A percentile compares a stretch with the other conserved stretches of the same genome.
phyloP scores from a whole-genome alignment of 2,329 filamentous ascomycete genomes.

The Arthroderma uncinatum region DNA sequence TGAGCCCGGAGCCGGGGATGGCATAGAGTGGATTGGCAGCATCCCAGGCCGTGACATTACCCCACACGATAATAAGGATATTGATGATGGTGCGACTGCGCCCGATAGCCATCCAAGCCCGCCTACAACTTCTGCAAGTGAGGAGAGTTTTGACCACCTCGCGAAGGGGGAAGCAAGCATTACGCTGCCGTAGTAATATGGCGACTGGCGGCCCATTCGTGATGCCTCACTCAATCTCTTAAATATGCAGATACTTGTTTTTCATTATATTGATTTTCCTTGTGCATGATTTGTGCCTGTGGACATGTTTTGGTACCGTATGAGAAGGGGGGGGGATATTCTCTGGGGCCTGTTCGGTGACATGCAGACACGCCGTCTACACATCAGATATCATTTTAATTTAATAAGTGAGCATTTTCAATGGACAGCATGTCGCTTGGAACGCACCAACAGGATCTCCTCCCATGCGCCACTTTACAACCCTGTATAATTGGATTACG shows the following conservation, averaged over 20 bases:
- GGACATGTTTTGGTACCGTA: slow-evolving; percentile 4
- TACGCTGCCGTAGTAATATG: slow-evolving; percentile 18
- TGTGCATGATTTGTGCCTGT: slow-evolving; percentile 2
- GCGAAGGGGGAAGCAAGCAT: slow-evolving; percentile 36
- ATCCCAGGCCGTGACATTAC: slow-evolving; percentile 19
- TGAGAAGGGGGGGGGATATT: not conserved
- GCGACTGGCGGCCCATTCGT: not conserved
- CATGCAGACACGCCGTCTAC: not conserved
- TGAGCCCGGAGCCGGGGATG: slow-evolving; percentile 27
- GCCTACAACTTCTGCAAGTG: slow-evolving; percentile 32
- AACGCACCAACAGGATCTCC: not conserved
- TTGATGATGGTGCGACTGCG: slow-evolving; percentile 9
- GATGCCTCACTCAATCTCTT: not conserved
- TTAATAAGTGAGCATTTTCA: not conserved
- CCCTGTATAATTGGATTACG: not conserved
- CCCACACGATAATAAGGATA: not conserved
- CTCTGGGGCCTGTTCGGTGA: not conserved
- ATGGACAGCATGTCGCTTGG: not conserved
- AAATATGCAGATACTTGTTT: not conserved
- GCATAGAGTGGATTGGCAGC: slow-evolving; percentile 34
- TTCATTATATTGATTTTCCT: not conserved
- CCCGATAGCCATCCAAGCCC: slow-evolving; percentile 23
- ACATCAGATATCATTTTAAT: not conserved
- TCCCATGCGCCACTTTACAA: not conserved
- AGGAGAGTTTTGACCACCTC: slow-evolving; percentile 40